These are phyloP conservation scores for Coleophoma crateriformis DNA, from an alignment of 2,329 filamentous ascomycete species.

Conservation along the genomic window DNA sequence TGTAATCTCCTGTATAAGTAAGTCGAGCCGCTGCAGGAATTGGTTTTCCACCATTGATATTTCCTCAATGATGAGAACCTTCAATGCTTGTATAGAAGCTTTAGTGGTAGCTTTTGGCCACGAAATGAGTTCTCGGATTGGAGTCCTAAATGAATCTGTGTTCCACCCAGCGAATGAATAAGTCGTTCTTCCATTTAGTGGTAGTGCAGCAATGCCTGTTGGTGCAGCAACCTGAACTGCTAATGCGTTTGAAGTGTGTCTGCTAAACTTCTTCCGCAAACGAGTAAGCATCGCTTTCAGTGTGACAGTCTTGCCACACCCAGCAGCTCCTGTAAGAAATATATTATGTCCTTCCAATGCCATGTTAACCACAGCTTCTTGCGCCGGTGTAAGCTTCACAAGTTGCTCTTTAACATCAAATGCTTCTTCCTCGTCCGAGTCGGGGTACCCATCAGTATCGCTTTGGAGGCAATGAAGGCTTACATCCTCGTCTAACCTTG, in stretches of 20 bases:
- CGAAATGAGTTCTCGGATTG: conserved; percentile 6
- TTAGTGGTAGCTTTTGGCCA: neutral
- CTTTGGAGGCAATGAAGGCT: no score
- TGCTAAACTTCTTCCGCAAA: neutral
- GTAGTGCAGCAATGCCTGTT: conserved; percentile 21
- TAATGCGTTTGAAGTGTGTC: neutral
- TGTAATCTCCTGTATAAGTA: conserved; percentile 12
- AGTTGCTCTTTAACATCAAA: neutral
- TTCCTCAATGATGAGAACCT: conserved; percentile 21
- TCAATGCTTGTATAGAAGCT: conserved; percentile 4
- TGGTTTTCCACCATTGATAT: conserved; percentile 24
- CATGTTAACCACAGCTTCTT: conserved; percentile 16
- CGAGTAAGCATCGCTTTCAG: conserved; percentile 14
- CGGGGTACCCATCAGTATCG: neutral
- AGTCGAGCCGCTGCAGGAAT: conserved; percentile 18
- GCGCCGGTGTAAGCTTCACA: conserved; percentile 15
- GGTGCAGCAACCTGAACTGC: conserved; percentile 18
- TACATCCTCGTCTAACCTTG: neutral
- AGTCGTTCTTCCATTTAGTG: conserved; percentile 17
- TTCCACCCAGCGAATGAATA: conserved; percentile 21
- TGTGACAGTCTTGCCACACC: conserved; percentile 20
- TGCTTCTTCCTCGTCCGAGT: neutral
- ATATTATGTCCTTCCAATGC: conserved; percentile 20
- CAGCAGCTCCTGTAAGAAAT: conserved; percentile 24
- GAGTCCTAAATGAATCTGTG: conserved; percentile 13